Conservation (phyloP, 352 stramenopile species). For the Thraustochytrium aureum region DNA sequence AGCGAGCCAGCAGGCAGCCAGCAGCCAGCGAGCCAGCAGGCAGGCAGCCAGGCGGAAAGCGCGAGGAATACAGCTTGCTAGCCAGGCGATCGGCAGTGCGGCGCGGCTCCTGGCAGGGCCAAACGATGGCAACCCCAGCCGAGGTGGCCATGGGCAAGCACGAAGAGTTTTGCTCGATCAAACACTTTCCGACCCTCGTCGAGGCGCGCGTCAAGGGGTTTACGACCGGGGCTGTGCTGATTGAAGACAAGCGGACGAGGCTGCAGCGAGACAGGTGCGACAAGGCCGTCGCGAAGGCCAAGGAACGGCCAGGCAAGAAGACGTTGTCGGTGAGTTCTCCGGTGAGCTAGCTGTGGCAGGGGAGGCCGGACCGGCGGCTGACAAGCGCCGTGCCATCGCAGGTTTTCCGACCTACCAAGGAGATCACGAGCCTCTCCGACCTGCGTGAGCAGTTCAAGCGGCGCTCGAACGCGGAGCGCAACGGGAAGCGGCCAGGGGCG, state of each 20-base stretch:
- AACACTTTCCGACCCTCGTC: conserved; percentile 13
- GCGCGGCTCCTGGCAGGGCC: too few species aligned
- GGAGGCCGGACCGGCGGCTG: too few species aligned
- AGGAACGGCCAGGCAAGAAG: neutral
- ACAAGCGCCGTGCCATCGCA: neutral
- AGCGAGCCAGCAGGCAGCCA: too few species aligned
- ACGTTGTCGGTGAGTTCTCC: neutral
- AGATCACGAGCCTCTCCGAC: conserved; percentile 38
- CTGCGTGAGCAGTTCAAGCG: conserved; percentile 37
- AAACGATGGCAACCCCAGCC: too few species aligned
- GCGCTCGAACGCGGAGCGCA: too few species aligned
- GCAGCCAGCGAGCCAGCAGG: too few species aligned
- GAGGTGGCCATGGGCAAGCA: neutral
- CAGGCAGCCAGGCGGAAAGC: too few species aligned
- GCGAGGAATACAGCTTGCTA: too few species aligned
- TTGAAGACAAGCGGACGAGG: conserved; percentile 8
- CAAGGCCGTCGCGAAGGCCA: neutral
- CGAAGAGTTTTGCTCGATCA: conserved; percentile 29
- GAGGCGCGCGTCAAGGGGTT: neutral
- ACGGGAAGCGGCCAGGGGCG: too few species aligned
- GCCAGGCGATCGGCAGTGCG: too few species aligned
- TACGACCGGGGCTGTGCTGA: neutral
- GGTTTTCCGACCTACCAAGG: conserved; percentile 19
- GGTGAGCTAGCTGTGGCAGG: too few species aligned
- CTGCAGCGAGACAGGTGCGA: neutral